phyloP scores from a whole-genome alignment of 345 rosid species.

The Corchorus capsularis region DNA sequence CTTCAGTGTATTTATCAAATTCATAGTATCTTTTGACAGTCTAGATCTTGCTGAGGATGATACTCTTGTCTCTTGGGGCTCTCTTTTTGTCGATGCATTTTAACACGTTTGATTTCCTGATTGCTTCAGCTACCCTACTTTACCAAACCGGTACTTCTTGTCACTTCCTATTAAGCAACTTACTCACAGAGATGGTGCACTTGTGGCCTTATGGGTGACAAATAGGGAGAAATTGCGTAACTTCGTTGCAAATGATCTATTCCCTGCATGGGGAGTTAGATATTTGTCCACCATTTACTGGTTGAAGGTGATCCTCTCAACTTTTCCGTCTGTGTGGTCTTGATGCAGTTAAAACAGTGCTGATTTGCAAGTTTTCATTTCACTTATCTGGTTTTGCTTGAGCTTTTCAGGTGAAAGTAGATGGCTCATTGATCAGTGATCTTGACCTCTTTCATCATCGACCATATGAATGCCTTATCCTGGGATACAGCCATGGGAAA shows the following conservation, averaged over 20 bases:
- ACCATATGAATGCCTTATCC: constrained; percentile 83
- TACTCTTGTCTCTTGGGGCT: background rate
- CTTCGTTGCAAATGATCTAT: constrained; percentile 75
- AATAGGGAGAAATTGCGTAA: constrained; percentile 76
- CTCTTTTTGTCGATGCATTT: background rate
- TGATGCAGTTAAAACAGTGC: constrained; percentile 19
- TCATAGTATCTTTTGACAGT: constrained; percentile 6
- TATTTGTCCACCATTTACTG: constrained; percentile 61
- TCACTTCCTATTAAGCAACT: constrained; percentile 81
- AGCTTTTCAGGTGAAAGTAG: constrained; percentile 70
- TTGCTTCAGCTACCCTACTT: constrained; percentile 70
- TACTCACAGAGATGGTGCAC: constrained; percentile 70
- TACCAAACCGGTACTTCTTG: constrained; percentile 79
- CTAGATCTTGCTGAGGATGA: constrained; percentile 1
- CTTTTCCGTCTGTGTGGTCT: background rate
- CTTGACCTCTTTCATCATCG: constrained; percentile 88
- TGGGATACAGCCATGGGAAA: constrained; percentile 56
- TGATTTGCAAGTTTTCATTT: constrained; percentile 21
- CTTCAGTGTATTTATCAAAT: constrained; percentile 9
- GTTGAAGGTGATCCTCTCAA: constrained; percentile 62
- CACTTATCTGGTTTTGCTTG: constrained; percentile 6
- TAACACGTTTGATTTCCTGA: constrained; percentile 10
- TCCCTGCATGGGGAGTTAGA: constrained; percentile 75
- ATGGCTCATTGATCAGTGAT: constrained; percentile 72
- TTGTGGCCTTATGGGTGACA: constrained; percentile 92